phyloP scores from a whole-genome alignment of 768 basidiomycete genomes.

The Kwoniella europaea region DNA sequence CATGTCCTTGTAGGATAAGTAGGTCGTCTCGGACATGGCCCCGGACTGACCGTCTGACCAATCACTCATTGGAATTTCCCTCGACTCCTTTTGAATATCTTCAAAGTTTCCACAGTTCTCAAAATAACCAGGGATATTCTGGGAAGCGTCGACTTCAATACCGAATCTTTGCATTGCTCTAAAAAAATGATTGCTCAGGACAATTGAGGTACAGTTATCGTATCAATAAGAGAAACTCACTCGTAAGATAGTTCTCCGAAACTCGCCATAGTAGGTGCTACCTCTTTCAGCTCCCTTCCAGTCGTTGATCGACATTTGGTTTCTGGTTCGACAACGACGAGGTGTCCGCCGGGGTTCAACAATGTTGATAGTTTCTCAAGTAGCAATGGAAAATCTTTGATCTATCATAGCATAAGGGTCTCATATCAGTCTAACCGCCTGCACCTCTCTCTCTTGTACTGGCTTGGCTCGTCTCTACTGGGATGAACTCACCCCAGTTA shows the following conservation, averaged over 20 bases:
- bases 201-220: too few relatives aligned
- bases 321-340: constrained; percentile 7
- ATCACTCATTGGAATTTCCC: constrained; percentile 15
- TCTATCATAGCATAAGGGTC: background rate
- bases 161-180: constrained; percentile 13
- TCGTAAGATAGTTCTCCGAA: background rate
- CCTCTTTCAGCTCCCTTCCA: background rate
- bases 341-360: constrained; percentile 4
- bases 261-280: background rate
- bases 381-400: constrained; percentile 5
- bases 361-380: background rate
- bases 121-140: background rate
- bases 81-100: background rate
- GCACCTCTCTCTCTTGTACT: too few relatives aligned
- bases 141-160: background rate
- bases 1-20: too few relatives aligned
- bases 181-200: background rate
- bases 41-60: constrained; percentile 20
- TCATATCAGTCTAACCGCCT: too few relatives aligned
- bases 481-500: constrained; percentile 3
- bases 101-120: background rate
- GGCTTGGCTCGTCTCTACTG: too few relatives aligned
- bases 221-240: background rate
- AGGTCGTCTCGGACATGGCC: too few relatives aligned
- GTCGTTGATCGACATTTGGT: background rate